Percentiles rank a stretch among this genome's conserved stretches.
phyloP scores from a whole-genome alignment of 805 yeast genomes.

The Kluyveromyces aestuarii region DNA sequence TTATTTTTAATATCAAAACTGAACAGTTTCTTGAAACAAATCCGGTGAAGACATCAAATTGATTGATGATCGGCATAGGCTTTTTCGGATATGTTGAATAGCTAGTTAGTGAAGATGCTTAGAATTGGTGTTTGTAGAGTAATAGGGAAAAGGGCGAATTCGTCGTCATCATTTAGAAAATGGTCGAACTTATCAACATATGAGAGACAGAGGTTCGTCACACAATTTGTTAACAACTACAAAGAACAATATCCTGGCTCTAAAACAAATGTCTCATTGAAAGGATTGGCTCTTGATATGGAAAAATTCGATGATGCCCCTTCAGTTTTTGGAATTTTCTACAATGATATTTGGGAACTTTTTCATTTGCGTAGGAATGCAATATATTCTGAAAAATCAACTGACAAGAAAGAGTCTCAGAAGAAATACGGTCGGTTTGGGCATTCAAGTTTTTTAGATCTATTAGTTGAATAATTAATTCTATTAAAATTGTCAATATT shows the following conservation, averaged over 20 bases:
- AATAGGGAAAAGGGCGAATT: neutral
- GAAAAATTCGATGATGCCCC: conserved; percentile 22
- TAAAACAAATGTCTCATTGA: conserved; percentile 22
- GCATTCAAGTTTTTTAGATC: conserved; percentile 8
- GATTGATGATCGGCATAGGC: too few relatives aligned
- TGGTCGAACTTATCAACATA: conserved; percentile 18
- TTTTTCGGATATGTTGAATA: neutral
- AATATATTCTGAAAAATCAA: conserved; percentile 1
- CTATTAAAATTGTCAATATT: neutral
- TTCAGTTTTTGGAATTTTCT: conserved; percentile 25
- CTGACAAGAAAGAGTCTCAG: conserved; percentile 2
- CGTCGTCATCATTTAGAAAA: conserved; percentile 10
- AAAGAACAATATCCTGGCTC: conserved; percentile 23
- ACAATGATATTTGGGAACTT: conserved; percentile 21
- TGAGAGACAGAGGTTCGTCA: conserved; percentile 21
- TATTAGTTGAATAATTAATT: conserved; percentile 3
- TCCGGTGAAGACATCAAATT: neutral
- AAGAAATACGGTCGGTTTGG: conserved; percentile 5
- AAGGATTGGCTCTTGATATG: conserved; percentile 16
- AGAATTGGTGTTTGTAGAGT: neutral
- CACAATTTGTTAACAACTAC: conserved; percentile 19
- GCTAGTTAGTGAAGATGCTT: neutral
- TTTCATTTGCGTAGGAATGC: conserved; percentile 5
- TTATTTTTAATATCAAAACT: too few relatives aligned
- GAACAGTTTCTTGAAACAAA: neutral